Base-by-base conservation (phyloP, 192 early-diverging fungal species). In the Radiomyces spectabilis region DNA sequence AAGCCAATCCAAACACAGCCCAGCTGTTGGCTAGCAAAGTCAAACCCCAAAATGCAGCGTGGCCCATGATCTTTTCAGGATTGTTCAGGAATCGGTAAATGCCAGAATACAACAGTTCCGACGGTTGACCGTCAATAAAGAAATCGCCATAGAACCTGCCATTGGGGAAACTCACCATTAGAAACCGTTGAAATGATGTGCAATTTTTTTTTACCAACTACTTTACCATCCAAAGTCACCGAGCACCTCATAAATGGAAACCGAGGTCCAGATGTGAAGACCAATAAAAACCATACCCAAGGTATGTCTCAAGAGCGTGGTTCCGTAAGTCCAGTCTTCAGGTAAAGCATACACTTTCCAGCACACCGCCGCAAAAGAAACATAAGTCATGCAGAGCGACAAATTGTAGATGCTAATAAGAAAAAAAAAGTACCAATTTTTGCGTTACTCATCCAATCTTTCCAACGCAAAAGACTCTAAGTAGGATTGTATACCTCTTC, bases 131-230 rank as follows among this genome's bases (percentile, higher is more conserved):
- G 58, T 90, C 89, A 44, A 94, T 84, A 73, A 97, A 95, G 58
- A 95, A 95, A 63, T 96, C 95, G 40, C 91, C 93, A 63, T 97
- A 95, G 74, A 98, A 98, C 66, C 48, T 50, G n/a, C n/a, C n/a
- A n/a, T n/a, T n/a, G n/a, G n/a, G n/a, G n/a, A n/a, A n/a, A n/a
- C n/a, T n/a, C n/a, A 50, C 4, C 16, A 48, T 29, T 27, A 5
- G 15, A 18, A n/a, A 29, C 15, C 30, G 27, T 0, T 16, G 15
- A 33, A 31, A 13, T n/a, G n/a, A n/a, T n/a, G 7, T 37, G 7
- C 35, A 37, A 7, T 1, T 6, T n/a, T 32, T 31, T 5, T n/a
- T 26, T 5, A 26, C 10, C 29, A 12, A 33, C n/a, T 50, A 4
- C n/a, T 32, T 50, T 50, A 50, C 47, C 93, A 98, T 2, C 94